A percentile compares a stretch with the other conserved stretches of the same genome.
phyloP scores from a whole-genome alignment of 306 rosid genomes.

The Datisca glomerata region DNA sequence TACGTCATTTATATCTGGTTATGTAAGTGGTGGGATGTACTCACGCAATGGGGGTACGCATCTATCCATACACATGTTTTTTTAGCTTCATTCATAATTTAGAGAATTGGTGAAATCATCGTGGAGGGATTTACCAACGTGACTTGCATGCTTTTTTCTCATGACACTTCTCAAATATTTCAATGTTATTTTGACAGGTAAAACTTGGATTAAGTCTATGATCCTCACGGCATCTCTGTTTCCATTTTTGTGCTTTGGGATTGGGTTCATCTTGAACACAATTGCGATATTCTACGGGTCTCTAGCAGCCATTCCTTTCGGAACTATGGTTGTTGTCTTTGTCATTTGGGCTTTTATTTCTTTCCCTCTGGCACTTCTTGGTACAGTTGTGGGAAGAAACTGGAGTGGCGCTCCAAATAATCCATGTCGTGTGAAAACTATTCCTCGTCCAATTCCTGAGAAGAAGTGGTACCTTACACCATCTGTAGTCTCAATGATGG shows the following conservation, averaged over 20 bases:
- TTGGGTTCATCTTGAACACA: conserved; percentile 81
- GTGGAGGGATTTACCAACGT: too few species aligned
- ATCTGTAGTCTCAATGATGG: conserved; percentile 91
- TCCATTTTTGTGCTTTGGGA: conserved; percentile 91
- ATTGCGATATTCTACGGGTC: conserved; percentile 95
- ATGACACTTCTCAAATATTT: conserved; percentile 1
- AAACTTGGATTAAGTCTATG: conserved; percentile 95
- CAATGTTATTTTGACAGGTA: conserved; percentile 62
- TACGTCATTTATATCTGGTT: conserved; percentile 93
- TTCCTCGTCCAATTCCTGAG: conserved; percentile 99
- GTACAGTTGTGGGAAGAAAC: conserved; percentile 98
- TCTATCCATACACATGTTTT: neutral
- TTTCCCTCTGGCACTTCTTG: conserved; percentile 96
- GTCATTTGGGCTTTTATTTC: conserved; percentile 97
- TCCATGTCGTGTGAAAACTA: conserved; percentile 98
- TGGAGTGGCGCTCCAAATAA: conserved; percentile 99
- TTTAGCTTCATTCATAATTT: neutral
- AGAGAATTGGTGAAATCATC: neutral
- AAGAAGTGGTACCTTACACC: conserved; percentile 99
- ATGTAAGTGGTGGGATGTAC: conserved; percentile 99
- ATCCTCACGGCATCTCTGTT: conserved; percentile 95
- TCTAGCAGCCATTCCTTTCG: conserved; percentile 95
- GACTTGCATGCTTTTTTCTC: too few species aligned
- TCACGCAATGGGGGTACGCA: conserved; percentile 79
- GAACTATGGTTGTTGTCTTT: conserved; percentile 94